Base-by-base conservation (phyloP, 768 basidiomycete genomes). In the Cystofilobasidium ferigula region DNA sequence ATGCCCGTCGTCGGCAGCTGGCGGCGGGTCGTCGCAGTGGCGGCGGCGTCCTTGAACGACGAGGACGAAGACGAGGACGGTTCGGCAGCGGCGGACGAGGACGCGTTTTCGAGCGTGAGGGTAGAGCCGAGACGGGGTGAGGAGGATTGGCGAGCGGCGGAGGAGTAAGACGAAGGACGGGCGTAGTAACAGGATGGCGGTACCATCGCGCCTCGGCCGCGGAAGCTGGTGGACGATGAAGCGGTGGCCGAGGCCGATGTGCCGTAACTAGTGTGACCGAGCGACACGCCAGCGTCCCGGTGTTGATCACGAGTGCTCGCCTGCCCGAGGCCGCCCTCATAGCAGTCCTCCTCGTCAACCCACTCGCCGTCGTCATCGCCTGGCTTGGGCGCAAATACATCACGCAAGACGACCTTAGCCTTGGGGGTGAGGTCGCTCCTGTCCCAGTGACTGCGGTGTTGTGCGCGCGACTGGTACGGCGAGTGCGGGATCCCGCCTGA, bases 361-460 rank as follows among this genome's bases (percentile, higher is more conserved):
- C 75, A 76, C 34, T 76, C 74, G 14, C 74, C 75, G 24, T 77
- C 76, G 7, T 64, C 66, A 16, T 38, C 56, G 22, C 59, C 58
- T 32, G 58, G 38, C 42, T 75, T 74, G 36, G 69, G 65, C 18
- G 75, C 72, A 69, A 77, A 77, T 3, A 77, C 76, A 69, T 77
- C 74, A 13, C 75, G 62, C 8, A 75, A 67, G 14, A 72, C 71
- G 10, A 69, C 57, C 61, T 72, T 72, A 14, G 69, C 67, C 30
- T 51, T 34, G 7, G 58, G 70, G 64, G 40, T 62, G 32, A 32
- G 61, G 26, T 20, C 54, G 34, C 34, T 63, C 16, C 4, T 61
- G 43, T 28, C 35, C 61, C 58, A 89, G 86, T 6, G 85, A 75
- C 71, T 85, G 85, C 16, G 60, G 22, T 45, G 42, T 84, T 82